Evolutionary conservation across 345 rosid species (phyloP).

Genomic region (Fremontodendron californicum): DNA sequence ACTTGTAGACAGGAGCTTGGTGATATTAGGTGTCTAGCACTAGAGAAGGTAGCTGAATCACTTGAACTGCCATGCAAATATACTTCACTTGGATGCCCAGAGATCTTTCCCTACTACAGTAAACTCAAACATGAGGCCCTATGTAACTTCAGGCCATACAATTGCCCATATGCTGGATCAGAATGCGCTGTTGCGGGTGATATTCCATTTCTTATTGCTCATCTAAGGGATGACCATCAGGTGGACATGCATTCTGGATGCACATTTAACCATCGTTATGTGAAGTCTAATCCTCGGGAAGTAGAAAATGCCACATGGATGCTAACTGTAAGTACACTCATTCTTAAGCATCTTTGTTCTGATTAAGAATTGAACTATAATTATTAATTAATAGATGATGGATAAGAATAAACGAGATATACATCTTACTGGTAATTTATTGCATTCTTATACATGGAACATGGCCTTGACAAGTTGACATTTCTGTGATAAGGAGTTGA

Average conservation of each 20-base stretch:
- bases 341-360: background rate
- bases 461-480: background rate
- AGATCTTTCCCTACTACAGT: conserved; percentile 92
- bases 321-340: conserved; percentile 73
- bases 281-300: conserved; percentile 96
- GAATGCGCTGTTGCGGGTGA: conserved; percentile 82
- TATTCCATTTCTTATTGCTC: conserved; percentile 83
- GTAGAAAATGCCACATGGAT: conserved; percentile 99
- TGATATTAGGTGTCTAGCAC: conserved; percentile 89
- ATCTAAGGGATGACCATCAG: conserved; percentile 90
- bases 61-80: conserved; percentile 89
- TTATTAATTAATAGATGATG: background rate
- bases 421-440: background rate
- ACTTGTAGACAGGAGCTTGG: conserved; percentile 99
- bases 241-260: conserved; percentile 98
- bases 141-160: conserved; percentile 90
- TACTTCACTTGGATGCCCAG: conserved; percentile 77
- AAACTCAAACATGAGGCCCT: conserved; percentile 86
- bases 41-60: conserved; percentile 94
- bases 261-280: conserved; percentile 97
- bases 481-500: background rate
- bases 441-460: background rate
- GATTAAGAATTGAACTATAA: background rate
- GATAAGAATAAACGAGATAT: background rate
- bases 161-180: conserved; percentile 93